Evolutionary conservation across 306 rosid genomes (phyloP), one percentile per base, ranked within the genome.

Genomic region (Vigna hirtella): DNA sequence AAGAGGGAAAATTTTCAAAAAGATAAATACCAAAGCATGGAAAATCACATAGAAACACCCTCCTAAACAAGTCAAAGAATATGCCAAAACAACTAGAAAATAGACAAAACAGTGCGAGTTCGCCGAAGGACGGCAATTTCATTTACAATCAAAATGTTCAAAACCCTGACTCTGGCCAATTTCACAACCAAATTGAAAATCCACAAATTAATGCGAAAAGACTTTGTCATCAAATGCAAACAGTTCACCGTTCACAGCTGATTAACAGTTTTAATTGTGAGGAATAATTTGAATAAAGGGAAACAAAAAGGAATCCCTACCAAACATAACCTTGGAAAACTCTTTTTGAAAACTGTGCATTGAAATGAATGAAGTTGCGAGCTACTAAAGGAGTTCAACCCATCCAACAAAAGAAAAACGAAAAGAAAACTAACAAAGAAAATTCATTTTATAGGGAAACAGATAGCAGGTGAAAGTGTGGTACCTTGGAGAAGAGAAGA

Each of bases 361-460:
- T 8, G 58, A 61, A 18, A 63, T 48, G 7, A 58, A 49, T 52
- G 47, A 30, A 78, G 56, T 34, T 18, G 67, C 12, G 67, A 57
- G 63, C 9, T 9, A 61, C 56, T 12, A 50, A 40, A 9, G 13
- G 45, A 73, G 73, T 59, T 32, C 36, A 58, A 20, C 22, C 17
- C 7, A 58, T 18, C 30, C 26, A 58, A 8, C 61, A n/a, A 2
- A 55, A 56, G 32, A 26, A 30, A 28, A 59, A 9, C 12, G 63
- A 53, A 64, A 40, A 2, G 5, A 7, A n/a, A 38, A 48, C 0
- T 38, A 6, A 1, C 59, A 18, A 9, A 63, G 24, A 26, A 15
- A 74, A 69, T 67, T 30, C 73, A 64, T 74, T 79, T 52, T 34
- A 43, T 75, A 32, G 66, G 50, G 58, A 34, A 83, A 62, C 65